These are phyloP conservation scores for Pythium plurisporium DNA, from an alignment of 352 stramenopile genomes.

Conservation along the genomic window DNA sequence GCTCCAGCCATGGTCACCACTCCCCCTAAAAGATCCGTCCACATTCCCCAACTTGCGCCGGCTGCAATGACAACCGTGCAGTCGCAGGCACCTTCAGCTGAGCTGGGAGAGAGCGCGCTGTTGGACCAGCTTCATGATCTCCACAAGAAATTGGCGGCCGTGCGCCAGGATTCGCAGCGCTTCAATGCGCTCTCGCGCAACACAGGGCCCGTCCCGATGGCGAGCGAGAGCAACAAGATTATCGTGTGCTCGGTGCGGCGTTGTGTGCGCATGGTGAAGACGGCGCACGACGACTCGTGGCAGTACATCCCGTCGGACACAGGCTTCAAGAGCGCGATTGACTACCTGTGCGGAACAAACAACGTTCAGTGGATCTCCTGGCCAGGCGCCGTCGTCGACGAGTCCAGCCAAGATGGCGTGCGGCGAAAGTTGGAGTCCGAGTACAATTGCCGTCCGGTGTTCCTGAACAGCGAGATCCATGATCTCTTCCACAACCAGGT, in stretches of 20 bases:
- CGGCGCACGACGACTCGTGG: constrained; percentile 64
- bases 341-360: constrained; percentile 69
- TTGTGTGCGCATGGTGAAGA: constrained; percentile 76
- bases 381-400: constrained; percentile 74
- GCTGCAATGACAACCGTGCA: not conserved
- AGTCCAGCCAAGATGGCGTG: constrained; percentile 74
- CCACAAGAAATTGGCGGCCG: constrained; percentile 56
- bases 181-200: constrained; percentile 59
- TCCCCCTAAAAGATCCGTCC: no score
- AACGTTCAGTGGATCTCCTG: constrained; percentile 90
- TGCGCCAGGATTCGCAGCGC: constrained; percentile 73
- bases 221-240: constrained; percentile 76
- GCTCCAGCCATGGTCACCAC: no score
- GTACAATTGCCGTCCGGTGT: constrained; percentile 83
- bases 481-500: constrained; percentile 84
- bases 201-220: constrained; percentile 65
- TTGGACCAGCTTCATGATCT: constrained; percentile 78
- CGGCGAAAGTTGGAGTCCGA: constrained; percentile 73
- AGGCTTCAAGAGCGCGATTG: constrained; percentile 69
- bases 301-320: constrained; percentile 63
- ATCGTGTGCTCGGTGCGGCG: constrained; percentile 65
- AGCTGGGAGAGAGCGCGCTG: constrained; percentile 66
- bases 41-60: not conserved
- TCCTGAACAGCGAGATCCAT: constrained; percentile 67
- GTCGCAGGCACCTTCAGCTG: constrained; percentile 4